A percentile compares a stretch with the other conserved stretches of the same genome.
Conservation (phyloP, 1,139 yeast genomes). For the Sugiyamaella paludigena region DNA sequence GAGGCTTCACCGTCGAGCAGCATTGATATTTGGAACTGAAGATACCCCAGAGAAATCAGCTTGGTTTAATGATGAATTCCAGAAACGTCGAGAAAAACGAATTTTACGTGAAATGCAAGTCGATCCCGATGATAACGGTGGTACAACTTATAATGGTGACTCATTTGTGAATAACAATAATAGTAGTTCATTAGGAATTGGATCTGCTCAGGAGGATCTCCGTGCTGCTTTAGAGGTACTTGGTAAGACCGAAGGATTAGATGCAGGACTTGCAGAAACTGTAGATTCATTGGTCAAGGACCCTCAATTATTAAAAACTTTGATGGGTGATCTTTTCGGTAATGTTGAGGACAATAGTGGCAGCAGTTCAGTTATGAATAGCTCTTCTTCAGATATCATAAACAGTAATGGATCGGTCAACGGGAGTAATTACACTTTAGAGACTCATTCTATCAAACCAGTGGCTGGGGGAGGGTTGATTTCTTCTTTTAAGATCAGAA, state of each 20-base stretch:
- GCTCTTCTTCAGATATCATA: neutral
- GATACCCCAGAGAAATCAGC: conserved; percentile 55
- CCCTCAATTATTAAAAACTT: conserved; percentile 28
- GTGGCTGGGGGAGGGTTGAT: conserved; percentile 16
- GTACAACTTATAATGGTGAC: neutral
- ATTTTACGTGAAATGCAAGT: conserved; percentile 34
- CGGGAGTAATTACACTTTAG: conserved; percentile 2
- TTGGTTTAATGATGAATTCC: conserved; percentile 79
- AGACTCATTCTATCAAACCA: conserved; percentile 9
- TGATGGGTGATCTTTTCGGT: conserved; percentile 20
- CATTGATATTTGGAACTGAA: conserved; percentile 58
- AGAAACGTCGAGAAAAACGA: conserved; percentile 60
- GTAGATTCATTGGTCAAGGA: conserved; percentile 30
- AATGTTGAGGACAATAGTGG: conserved; percentile 8
- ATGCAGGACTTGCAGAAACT: conserved; percentile 28
- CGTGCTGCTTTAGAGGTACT: conserved; percentile 24
- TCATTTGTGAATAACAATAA: neutral
- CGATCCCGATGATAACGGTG: conserved; percentile 4
- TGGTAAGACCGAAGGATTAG: conserved; percentile 18
- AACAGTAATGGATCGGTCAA: neutral
- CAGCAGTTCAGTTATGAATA: neutral
- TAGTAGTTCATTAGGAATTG: too few species aligned
- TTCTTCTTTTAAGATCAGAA: conserved; percentile 16
- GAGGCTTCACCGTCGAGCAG: conserved; percentile 72
- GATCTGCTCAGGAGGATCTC: conserved; percentile 3